Conservation (phyloP, 768 basidiomycete species). For the Suillus bovinus region DNA sequence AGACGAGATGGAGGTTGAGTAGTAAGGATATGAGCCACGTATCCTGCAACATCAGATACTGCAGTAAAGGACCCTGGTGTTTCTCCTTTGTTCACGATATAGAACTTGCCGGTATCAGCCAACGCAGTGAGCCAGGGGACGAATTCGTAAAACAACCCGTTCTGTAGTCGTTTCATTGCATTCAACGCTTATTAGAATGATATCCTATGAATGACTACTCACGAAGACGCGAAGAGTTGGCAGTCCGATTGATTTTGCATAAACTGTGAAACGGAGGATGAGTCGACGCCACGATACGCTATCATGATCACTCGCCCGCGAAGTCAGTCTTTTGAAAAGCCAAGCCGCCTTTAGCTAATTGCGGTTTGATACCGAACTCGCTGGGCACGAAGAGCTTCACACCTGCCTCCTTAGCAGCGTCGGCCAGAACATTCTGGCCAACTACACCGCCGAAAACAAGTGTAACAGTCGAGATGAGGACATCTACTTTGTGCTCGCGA, state of each 20-base stretch:
- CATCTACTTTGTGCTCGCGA: slow-evolving; percentile 21
- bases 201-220: neutral
- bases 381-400: slow-evolving; percentile 33
- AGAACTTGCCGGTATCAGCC: slow-evolving; percentile 16
- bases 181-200: neutral
- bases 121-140: slow-evolving; percentile 25
- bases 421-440: slow-evolving; percentile 24
- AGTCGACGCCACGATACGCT: neutral
- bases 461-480: slow-evolving; percentile 29
- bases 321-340: slow-evolving; percentile 21
- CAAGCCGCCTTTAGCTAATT: slow-evolving; percentile 14
- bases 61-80: slow-evolving; percentile 26
- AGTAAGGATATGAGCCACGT: slow-evolving; percentile 24
- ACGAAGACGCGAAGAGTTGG: slow-evolving; percentile 25
- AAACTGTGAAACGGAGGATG: slow-evolving; percentile 6
- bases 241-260: slow-evolving; percentile 16
- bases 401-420: slow-evolving; percentile 30
- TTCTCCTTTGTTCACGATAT: slow-evolving; percentile 23
- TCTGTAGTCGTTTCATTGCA: slow-evolving; percentile 6
- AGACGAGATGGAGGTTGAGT: slow-evolving; percentile 14
- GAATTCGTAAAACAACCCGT: slow-evolving; percentile 25
- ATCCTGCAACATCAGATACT: slow-evolving; percentile 24
- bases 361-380: slow-evolving; percentile 25
- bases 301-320: slow-evolving; percentile 9
- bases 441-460: slow-evolving; percentile 16